Percentiles rank a stretch among this genome's conserved stretches.
phyloP scores from a whole-genome alignment of 2,329 filamentous ascomycete genomes.

The Fusarium sp. region DNA sequence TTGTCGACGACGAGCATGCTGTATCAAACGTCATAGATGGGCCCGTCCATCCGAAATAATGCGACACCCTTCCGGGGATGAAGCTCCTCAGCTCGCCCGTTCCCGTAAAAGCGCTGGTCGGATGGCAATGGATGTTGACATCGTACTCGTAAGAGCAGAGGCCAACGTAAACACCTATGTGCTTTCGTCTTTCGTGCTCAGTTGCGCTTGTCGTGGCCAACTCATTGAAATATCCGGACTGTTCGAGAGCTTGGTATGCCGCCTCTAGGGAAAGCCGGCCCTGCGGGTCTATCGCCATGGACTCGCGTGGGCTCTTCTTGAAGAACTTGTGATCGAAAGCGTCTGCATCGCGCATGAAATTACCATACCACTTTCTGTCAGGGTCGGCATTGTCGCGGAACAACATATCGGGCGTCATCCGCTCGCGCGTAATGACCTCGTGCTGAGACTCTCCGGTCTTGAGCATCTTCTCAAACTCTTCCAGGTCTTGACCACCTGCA shows the following conservation, averaged over 20 bases:
- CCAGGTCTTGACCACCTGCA: not conserved
- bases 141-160: slow-evolving; percentile 56
- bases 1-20: slow-evolving; percentile 56
- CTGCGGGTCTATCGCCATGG: not conserved
- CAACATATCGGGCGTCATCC: not conserved
- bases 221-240: slow-evolving; percentile 18
- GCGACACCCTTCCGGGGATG: slow-evolving; percentile 52
- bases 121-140: slow-evolving; percentile 52
- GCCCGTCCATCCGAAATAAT: slow-evolving; percentile 58
- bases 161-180: too few relatives aligned
- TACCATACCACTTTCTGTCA: not conserved
- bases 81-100: slow-evolving; percentile 50
- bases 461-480: not conserved
- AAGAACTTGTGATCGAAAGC: slow-evolving; percentile 53
- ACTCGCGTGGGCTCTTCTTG: not conserved
- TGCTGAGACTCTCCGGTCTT: not conserved
- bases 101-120: slow-evolving; percentile 53
- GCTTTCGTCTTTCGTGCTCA: too few relatives aligned
- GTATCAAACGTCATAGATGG: slow-evolving; percentile 56
- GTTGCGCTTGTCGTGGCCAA: slow-evolving; percentile 40
- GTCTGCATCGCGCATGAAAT: slow-evolving; percentile 8
- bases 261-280: not conserved
- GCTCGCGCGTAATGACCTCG: not conserved
- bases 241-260: slow-evolving; percentile 54
- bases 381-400: not conserved